Base-by-base conservation (phyloP, 192 early-diverging fungal species). In the Coemansia sp. region DNA sequence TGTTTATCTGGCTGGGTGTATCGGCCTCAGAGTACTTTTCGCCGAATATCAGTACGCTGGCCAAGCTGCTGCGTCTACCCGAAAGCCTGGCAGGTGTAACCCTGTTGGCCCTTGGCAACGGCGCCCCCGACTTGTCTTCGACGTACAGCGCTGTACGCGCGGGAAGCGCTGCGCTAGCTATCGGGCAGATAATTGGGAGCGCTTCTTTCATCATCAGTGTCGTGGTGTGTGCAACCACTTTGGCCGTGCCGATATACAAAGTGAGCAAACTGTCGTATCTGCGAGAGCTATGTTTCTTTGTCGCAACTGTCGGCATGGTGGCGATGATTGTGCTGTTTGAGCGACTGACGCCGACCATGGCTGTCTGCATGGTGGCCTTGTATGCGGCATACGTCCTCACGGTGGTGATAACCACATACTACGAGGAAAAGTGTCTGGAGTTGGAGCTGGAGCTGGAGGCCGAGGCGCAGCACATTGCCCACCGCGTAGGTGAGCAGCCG, bases 181-280 rank as follows among this genome's bases (percentile, higher is more conserved):
- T 98, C 12, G 93, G 95, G 15, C 92, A 96, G 63, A 82, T 98
- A n/a, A 81, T 95, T 20, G 95, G 93, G 44, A 88, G 87, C 20
- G 87, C 72, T 26, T 78, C 85, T 29, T 98, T 94, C 66, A 88
- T 95, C 42, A 80, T 84, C 4, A 77, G 91, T 20, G 81, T 95
- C 2, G 90, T 96, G 20, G 82, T 90, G 8, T 91, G 93, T 30
- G 82, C 83, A 1, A 90, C 95, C 55, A 86, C 89, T 5, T 77
- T 93, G 5, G 78, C 91, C 20, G 78, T 80, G 9, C 93, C 94
- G 3, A 35, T 21, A 19, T 93, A 90, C 53, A 78, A 79, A 57
- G 84, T 87, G 35, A 79, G 73, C 38, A 69, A 70, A 29, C 61
- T 82, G 7, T 82, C 88, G 8, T 93, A 93, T 44, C 48, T 92